Conservation (phyloP, 2,329 filamentous ascomycete species). For the Pseudocercospora macadamiae region DNA sequence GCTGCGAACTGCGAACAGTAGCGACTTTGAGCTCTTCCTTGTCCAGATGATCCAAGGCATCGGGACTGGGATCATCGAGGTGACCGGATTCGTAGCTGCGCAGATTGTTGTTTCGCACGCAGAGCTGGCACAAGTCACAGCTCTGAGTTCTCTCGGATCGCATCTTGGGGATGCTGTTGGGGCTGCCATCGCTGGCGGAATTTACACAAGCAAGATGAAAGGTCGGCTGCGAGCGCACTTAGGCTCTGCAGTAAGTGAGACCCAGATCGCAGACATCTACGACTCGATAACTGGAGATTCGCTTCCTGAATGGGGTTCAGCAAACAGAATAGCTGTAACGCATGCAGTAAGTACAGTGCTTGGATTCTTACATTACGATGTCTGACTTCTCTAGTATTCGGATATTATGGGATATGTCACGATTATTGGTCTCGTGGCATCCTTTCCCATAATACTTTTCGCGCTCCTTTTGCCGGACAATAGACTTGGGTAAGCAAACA, state of each 20-base stretch:
- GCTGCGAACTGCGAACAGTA: constrained; percentile 49
- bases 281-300: constrained; percentile 50
- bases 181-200: constrained; percentile 49
- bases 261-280: constrained; percentile 44
- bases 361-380: constrained; percentile 31
- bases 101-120: constrained; percentile 50
- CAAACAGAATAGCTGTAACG: constrained; percentile 48
- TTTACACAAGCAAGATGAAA: constrained; percentile 54
- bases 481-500: constrained; percentile 10
- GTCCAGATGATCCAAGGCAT: constrained; percentile 55
- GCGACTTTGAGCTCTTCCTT: constrained; percentile 50
- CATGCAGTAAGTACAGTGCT: constrained; percentile 17
- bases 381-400: constrained; percentile 21
- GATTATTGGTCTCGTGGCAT: constrained; percentile 17
- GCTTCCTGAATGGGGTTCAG: constrained; percentile 46
- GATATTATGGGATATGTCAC: constrained; percentile 30
- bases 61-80: constrained; percentile 52
- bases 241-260: constrained; percentile 36
- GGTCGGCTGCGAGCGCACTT: constrained; percentile 42
- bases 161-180: constrained; percentile 47
- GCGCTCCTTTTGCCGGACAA: constrained; percentile 24
- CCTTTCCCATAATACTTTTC: constrained; percentile 16
- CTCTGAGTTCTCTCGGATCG: constrained; percentile 43
- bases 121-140: constrained; percentile 54
- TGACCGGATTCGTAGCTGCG: constrained; percentile 28